Conservation (phyloP, 1,284 basidiomycete species). For the Tilletiopsis washingtonensis region DNA sequence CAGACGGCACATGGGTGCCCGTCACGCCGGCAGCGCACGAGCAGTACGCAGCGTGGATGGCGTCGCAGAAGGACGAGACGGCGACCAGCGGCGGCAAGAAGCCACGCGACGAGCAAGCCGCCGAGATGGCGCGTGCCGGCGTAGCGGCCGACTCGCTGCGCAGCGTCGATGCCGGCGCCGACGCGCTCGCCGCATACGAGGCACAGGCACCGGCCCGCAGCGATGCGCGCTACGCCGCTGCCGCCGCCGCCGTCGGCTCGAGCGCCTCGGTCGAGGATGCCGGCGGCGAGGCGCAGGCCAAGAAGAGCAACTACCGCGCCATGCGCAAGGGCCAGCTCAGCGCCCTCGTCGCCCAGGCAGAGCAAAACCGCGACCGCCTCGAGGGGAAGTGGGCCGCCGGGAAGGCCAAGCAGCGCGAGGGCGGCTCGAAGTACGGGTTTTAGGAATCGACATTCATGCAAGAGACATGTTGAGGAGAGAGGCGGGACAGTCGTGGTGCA, state of each 20-base stretch:
- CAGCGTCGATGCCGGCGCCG: neutral
- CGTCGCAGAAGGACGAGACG: neutral
- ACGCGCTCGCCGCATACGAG: neutral
- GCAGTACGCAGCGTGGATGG: constrained; percentile 19
- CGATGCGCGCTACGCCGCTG: constrained; percentile 27
- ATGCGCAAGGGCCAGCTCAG: constrained; percentile 36
- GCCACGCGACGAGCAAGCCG: neutral
- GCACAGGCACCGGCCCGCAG: neutral
- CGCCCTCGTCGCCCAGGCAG: constrained; percentile 31
- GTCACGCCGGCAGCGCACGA: constrained; percentile 43
- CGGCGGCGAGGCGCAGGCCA: constrained; percentile 14
- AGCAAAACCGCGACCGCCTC: constrained; percentile 24
- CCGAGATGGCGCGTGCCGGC: neutral
- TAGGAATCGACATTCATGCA: too few relatives aligned
- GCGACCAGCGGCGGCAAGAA: neutral
- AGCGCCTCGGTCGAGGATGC: constrained; percentile 1
- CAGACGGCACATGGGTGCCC: constrained; percentile 42
- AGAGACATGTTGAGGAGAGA: too few relatives aligned
- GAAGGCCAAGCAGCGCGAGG: constrained; percentile 12
- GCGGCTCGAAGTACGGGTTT: constrained; percentile 22
- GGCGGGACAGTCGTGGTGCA: too few relatives aligned
- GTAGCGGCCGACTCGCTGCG: neutral
- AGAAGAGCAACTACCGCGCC: constrained; percentile 23
- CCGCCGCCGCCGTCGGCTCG: constrained; percentile 9
- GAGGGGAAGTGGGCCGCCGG: constrained; percentile 35